Percentiles rank a stretch among this genome's conserved stretches.
These are phyloP conservation scores for Termitomyces sp. DNA, from an alignment of 768 basidiomycete species.

Conservation along the genomic window DNA sequence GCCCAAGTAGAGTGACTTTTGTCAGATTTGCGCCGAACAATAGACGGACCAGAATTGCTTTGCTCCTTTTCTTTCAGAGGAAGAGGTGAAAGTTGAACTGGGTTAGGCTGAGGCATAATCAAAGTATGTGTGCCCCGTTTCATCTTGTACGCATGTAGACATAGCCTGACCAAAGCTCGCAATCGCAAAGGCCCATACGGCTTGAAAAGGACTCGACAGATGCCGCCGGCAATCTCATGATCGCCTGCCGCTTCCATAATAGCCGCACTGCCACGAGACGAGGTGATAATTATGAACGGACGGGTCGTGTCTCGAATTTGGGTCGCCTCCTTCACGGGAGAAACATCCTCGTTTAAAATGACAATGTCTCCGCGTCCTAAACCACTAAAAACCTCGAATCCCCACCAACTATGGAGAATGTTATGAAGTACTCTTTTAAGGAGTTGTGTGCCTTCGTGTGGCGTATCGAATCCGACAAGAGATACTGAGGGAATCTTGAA, in stretches of 20 bases:
- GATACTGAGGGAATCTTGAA: slow-evolving; percentile 48
- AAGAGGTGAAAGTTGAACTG: background rate
- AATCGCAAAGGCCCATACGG: slow-evolving; percentile 82
- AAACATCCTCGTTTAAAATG: slow-evolving; percentile 75
- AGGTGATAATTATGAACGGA: slow-evolving; percentile 34
- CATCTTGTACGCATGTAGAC: slow-evolving; percentile 52
- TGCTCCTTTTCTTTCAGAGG: slow-evolving; percentile 3
- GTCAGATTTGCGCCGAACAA: slow-evolving; percentile 45
- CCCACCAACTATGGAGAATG: slow-evolving; percentile 79
- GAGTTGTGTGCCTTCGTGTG: slow-evolving; percentile 63
- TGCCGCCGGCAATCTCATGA: slow-evolving; percentile 78
- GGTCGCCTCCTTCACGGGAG: slow-evolving; percentile 51
- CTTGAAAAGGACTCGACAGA: slow-evolving; percentile 86
- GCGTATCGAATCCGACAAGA: slow-evolving; percentile 64
- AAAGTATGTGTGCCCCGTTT: slow-evolving; percentile 22
- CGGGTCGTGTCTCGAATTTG: slow-evolving; percentile 49
- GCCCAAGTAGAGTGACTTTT: slow-evolving; percentile 24
- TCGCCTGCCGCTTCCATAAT: slow-evolving; percentile 61
- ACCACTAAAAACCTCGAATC: slow-evolving; percentile 43
- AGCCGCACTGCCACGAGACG: slow-evolving; percentile 55
- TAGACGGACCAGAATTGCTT: slow-evolving; percentile 5
- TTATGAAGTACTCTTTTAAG: slow-evolving; percentile 54
- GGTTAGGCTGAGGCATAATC: background rate
- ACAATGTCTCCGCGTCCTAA: slow-evolving; percentile 62
- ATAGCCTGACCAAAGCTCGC: slow-evolving; percentile 58